Conservation (phyloP, 2,329 filamentous ascomycete genomes). For the Xylariaceae sp. region DNA sequence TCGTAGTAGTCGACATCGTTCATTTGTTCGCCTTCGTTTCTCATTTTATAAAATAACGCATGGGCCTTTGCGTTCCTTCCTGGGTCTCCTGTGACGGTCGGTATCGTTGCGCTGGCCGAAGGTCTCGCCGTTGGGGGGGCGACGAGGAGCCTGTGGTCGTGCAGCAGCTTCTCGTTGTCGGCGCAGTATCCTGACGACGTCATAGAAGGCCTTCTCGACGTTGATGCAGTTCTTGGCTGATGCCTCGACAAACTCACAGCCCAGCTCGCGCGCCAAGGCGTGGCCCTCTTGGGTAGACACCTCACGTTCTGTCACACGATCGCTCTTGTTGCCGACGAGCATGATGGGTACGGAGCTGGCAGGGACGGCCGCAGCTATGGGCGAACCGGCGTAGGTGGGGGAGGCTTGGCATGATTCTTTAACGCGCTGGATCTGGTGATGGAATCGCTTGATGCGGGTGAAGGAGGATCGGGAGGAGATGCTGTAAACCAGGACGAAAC, state of each 20-base stretch:
- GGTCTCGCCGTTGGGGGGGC: conserved; percentile 24
- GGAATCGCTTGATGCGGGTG: conserved; percentile 88
- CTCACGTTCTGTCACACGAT: conserved; percentile 90
- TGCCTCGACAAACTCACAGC: conserved; percentile 94
- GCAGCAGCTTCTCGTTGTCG: conserved; percentile 66
- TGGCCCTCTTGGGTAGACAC: conserved; percentile 96
- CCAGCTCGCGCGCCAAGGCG: conserved; percentile 83
- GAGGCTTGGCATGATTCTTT: conserved; percentile 84
- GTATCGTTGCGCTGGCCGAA: conserved; percentile 16
- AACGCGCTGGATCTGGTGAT: conserved; percentile 94
- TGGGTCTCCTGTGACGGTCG: conserved; percentile 25
- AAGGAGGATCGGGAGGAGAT: conserved; percentile 97
- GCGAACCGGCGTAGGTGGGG: conserved; percentile 72
- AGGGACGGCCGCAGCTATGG: conserved; percentile 56
- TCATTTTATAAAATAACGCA: conserved; percentile 41
- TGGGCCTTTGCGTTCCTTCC: conserved; percentile 31
- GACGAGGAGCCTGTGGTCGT: conserved; percentile 30
- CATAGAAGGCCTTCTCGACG: conserved; percentile 97
- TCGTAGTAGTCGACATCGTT: no score
- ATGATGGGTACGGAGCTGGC: conserved; percentile 83
- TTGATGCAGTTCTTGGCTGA: conserved; percentile 98
- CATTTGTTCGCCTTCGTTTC: no score
- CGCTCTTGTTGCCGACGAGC: conserved; percentile 98
- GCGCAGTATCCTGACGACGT: conserved; percentile 87
- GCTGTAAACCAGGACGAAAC: conserved; percentile 96